Base-by-base conservation (phyloP, 352 stramenopile genomes). In the Pythium apleroticum region DNA sequence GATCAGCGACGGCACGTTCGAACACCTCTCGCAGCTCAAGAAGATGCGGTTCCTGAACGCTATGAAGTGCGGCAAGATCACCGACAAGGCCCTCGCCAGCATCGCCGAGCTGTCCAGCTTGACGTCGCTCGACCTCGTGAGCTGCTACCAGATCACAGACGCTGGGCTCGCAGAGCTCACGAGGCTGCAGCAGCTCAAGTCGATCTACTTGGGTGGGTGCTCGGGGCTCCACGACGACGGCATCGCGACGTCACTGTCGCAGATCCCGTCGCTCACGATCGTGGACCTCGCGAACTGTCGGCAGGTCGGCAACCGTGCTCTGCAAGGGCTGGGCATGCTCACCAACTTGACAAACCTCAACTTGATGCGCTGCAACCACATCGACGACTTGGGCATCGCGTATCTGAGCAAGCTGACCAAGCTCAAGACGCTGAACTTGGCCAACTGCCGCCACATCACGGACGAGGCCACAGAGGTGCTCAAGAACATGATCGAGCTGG, bases 11-110 rank as follows among this genome's bases (percentile, higher is more conserved):
- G 58, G 65, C 5, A 91, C 85, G 25, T 86, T 93, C 22, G 59
- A 37, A 24, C 72, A 90, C 60, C 73, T 93, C 52, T 65, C 80
- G 39, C 41, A 59, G 22, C 71, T 90, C 2, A 67, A 60, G 9
- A 84, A 85, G 41, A 80, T 91, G 73, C 78, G 76, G 14, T 90
- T 88, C 52, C 43, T 93, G n/a, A 93, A 93, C 56, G 71, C 78
- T 10, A 93, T 93, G 84, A 93, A 93, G 52, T 91, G 83, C 52
- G 79, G 81, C 59, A 91, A 89, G 69, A 61, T 91, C 33, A 90
- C 80, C 3, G 72, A 93, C 65, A 52, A 27, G 8, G 80, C 73
- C 12, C 52, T 91, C 14, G 27, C 30, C 3, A 86, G 80, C 10
- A 83, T 89, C 50, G 66, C 75, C 5, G 77, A 75, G 57, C 68